phyloP scores from a whole-genome alignment of 169 alveolate species.

The Plasmodium coatneyi region DNA sequence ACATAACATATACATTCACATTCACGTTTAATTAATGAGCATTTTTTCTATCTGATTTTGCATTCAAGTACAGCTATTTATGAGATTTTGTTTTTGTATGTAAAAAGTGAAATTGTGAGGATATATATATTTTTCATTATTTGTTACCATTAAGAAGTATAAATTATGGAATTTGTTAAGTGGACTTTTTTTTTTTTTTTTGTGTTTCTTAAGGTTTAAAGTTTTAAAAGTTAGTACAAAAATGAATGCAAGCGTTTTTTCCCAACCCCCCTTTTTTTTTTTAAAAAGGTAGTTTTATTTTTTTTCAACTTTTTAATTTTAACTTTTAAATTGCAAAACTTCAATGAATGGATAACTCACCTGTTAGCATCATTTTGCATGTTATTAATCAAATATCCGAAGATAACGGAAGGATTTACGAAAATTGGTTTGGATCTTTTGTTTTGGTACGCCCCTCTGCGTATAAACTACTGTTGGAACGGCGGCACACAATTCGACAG shows the following conservation, averaged over 20 bases:
- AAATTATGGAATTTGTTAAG: conserved; percentile 7
- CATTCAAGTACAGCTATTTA: not conserved
- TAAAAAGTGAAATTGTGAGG: conserved; percentile 20
- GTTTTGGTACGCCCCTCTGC: not conserved
- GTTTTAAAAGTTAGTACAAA: conserved; percentile 3
- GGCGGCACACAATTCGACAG: not conserved
- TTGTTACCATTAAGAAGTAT: conserved; percentile 1
- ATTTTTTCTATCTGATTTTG: conserved; percentile 1
- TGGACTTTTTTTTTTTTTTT: conserved; percentile 10
- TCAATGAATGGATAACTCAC: not conserved
- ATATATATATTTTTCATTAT: not conserved
- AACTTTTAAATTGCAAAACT: not conserved
- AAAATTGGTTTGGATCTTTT: not conserved
- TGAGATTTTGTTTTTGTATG: not conserved
- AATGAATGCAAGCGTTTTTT: not conserved
- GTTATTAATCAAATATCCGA: not conserved
- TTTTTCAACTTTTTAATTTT: not conserved
- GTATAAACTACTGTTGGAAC: not conserved
- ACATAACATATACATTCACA: not conserved
- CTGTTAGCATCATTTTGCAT: not conserved
- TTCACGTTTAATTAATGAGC: not conserved
- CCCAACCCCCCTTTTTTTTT: not conserved
- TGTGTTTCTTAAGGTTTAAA: conserved; percentile 7
- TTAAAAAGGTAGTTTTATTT: not conserved
- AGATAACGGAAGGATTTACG: not conserved